phyloP scores from a whole-genome alignment of 495 filamentous ascomycete genomes.

The Daldinia vernicosa region DNA sequence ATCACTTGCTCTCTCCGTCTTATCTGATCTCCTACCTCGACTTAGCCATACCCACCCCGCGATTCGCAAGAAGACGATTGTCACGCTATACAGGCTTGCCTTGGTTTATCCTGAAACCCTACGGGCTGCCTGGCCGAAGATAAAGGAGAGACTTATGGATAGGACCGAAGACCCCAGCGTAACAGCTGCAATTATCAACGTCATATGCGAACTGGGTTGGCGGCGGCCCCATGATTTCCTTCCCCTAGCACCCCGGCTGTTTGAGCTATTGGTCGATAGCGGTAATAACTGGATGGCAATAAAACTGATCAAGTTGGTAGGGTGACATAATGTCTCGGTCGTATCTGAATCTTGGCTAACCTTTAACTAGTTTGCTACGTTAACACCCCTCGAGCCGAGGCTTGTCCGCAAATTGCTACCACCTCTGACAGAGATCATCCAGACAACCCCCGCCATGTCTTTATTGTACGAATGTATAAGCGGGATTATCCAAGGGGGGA shows the following conservation, averaged over 20 bases:
- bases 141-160: constrained; percentile 93
- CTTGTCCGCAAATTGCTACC: constrained; percentile 91
- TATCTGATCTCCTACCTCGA: constrained; percentile 85
- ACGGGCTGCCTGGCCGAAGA: constrained; percentile 92
- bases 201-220: constrained; percentile 96
- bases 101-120: constrained; percentile 94
- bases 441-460: constrained; percentile 95
- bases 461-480: constrained; percentile 98
- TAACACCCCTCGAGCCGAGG: constrained; percentile 92
- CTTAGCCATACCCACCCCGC: constrained; percentile 82
- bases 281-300: constrained; percentile 99
- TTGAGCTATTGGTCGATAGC: constrained; percentile 89
- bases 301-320: constrained; percentile 94
- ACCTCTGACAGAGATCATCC: constrained; percentile 91
- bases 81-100: constrained; percentile 90
- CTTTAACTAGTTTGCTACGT: constrained; percentile 80
- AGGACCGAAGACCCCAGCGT: constrained; percentile 90
- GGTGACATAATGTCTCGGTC: constrained; percentile 38
- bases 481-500: constrained; percentile 95
- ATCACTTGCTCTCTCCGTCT: constrained; percentile 85
- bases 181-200: constrained; percentile 93
- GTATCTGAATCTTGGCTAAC: constrained; percentile 33
- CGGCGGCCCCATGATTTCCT: constrained; percentile 92
- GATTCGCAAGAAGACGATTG: constrained; percentile 93
- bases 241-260: constrained; percentile 87